Base-by-base conservation (phyloP, 2,329 filamentous ascomycete species). In the Chalaropsis thielavioides region DNA sequence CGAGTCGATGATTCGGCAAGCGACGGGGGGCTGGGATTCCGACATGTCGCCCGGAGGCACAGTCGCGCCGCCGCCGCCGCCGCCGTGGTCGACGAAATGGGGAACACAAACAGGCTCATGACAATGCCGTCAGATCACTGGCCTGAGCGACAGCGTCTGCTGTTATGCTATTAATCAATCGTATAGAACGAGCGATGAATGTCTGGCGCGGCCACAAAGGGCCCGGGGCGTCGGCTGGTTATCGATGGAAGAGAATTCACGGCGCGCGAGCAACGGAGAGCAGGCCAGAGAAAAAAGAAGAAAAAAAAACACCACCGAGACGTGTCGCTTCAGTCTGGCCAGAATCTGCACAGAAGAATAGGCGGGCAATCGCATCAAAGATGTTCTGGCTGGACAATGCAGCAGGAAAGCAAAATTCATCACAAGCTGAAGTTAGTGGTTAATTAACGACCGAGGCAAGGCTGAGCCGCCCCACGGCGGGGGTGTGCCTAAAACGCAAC, bases 71-170 rank as follows among this genome's bases (percentile, higher is more conserved):
- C 64, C 46, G 44, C 51, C 13, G 46, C 64, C 46, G 59, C 31
- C 31, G 31, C 31, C 31, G 31, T 31, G 58, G 64, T 41, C 19
- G 64, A 54, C 40, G 66, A 67, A 35, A 59, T 62, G 46, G 66
- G 66, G 40, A 67, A 63, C 49, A 62, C 63, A 58, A 68, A 63
- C 24, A 68, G 63, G 62, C 67, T 68, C 68, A 68, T 66, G 31
- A 8, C 62, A 13, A 31, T 17, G 51, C 31, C 27, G 51, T 17
- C 17, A 56, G 10, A 54, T 40, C 40, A 3, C 62, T 27, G 24
- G 6, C 8, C n/a, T 19, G 3, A 8, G 19, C 5, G 2, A 49
- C 24, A 22, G 35, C 11, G 19, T 27, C 4, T 13, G 5, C 46
- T 27, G 35, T 8, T 24, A 7, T 15, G 8, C 15, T 46, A 44